Evolutionary conservation across 192 early-diverging fungal species (phyloP).

Genomic region (Paraglomus occultum): DNA sequence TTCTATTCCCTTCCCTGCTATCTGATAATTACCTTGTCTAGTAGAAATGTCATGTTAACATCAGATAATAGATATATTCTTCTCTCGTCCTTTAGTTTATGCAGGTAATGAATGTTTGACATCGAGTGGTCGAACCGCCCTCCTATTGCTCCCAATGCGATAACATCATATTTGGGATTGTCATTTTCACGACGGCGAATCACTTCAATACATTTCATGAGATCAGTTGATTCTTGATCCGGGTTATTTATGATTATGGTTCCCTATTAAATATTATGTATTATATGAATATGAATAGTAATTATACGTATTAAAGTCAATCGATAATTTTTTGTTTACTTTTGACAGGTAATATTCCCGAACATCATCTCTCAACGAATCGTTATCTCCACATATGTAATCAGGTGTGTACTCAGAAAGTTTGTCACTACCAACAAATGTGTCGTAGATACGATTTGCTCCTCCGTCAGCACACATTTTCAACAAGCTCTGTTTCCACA

Average conservation of each 20-base stretch:
- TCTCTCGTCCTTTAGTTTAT: conserved; percentile 58
- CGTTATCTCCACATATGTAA: conserved; percentile 82
- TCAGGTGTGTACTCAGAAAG: conserved; percentile 68
- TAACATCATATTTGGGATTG: conserved; percentile 46
- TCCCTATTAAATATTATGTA: conserved; percentile 44
- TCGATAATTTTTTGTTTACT: conserved; percentile 32
- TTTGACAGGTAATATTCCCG: conserved; percentile 62
- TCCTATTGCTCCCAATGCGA: conserved; percentile 80
- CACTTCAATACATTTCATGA: conserved; percentile 80
- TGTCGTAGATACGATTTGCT: conserved; percentile 79
- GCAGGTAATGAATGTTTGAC: conserved; percentile 71
- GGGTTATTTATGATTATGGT: conserved; percentile 41
- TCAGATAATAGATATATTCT: conserved; percentile 66
- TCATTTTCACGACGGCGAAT: conserved; percentile 18
- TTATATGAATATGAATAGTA: neutral
- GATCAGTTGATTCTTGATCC: conserved; percentile 75
- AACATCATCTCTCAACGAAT: conserved; percentile 67
- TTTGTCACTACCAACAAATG: conserved; percentile 44
- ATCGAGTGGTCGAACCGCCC: conserved; percentile 92
- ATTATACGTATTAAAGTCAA: neutral
- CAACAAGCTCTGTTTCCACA: neutral
- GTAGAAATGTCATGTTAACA: conserved; percentile 71
- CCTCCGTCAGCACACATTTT: conserved; percentile 86
- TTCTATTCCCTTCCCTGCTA: neutral
- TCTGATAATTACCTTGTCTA: conserved; percentile 52